Conservation (phyloP, 148 eudicot species). For the Fagopyrum esculentum region DNA sequence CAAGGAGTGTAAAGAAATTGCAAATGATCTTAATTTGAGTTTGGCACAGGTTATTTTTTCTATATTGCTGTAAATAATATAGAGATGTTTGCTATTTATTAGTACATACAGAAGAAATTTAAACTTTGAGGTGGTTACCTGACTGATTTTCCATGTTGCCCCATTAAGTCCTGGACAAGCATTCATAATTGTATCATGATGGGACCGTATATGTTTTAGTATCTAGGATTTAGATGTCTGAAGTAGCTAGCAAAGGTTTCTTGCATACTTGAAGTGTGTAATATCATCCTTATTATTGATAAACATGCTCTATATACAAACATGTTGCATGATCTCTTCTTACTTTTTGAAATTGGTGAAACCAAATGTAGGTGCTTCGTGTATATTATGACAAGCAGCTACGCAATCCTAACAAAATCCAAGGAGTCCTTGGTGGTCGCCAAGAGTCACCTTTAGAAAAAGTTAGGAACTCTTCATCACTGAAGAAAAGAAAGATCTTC, state of each 20-base stretch:
- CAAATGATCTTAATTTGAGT: conserved; percentile 75
- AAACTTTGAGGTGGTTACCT: conserved; percentile 2
- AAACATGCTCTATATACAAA: neutral
- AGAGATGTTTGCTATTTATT: neutral
- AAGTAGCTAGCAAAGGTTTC: neutral
- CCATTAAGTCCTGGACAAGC: neutral
- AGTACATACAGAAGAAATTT: neutral
- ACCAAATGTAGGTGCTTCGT: conserved; percentile 76
- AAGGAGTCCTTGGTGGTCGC: conserved; percentile 28
- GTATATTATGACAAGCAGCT: conserved; percentile 77
- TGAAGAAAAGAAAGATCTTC: conserved; percentile 47
- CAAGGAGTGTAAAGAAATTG: conserved; percentile 72
- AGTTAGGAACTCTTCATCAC: conserved; percentile 22
- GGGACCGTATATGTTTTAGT: neutral
- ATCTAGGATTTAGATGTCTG: neutral
- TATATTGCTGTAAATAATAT: neutral
- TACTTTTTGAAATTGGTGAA: neutral
- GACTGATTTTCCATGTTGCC: neutral
- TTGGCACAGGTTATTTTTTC: conserved; percentile 67
- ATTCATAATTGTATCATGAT: neutral
- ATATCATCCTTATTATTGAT: neutral
- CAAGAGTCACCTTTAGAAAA: conserved; percentile 27
- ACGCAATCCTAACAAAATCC: conserved; percentile 35
- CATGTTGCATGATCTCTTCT: neutral
- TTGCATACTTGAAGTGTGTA: neutral